Conservation (phyloP, 1,284 basidiomycete genomes). For the Fomitopsis palustris region DNA sequence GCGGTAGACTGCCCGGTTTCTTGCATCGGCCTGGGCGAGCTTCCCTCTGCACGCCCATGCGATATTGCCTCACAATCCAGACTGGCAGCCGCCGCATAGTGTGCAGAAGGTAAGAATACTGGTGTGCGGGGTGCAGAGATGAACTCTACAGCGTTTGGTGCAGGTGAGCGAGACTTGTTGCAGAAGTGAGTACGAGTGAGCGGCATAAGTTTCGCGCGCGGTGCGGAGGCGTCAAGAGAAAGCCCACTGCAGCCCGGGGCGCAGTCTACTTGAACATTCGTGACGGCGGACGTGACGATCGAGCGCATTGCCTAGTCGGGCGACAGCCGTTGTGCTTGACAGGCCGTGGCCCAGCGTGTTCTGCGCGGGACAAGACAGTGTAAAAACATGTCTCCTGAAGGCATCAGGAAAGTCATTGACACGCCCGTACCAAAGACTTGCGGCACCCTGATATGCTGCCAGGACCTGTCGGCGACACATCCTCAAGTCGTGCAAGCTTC, state of each 20-base stretch:
- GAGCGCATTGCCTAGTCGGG: neutral
- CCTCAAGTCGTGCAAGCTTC: no score
- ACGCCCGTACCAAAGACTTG: no score
- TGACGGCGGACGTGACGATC: neutral
- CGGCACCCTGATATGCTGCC: no score
- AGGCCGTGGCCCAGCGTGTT: neutral
- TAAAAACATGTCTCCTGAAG: no score
- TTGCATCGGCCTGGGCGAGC: slow-evolving; percentile 5
- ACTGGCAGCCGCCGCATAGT: slow-evolving; percentile 62
- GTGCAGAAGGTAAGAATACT: slow-evolving; percentile 55
- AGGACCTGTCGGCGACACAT: no score
- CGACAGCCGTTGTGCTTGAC: neutral
- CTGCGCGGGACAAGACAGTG: neutral
- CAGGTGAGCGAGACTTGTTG: slow-evolving; percentile 23
- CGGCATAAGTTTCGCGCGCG: slow-evolving; percentile 10
- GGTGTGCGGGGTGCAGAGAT: slow-evolving; percentile 22
- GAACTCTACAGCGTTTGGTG: slow-evolving; percentile 9
- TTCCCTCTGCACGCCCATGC: slow-evolving; percentile 12
- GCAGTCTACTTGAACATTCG: neutral
- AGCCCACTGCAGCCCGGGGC: neutral
- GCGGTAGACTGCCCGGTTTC: neutral
- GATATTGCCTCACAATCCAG: slow-evolving; percentile 15
- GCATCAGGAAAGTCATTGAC: no score
- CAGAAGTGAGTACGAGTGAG: slow-evolving; percentile 20
- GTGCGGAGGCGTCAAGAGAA: neutral